Conservation (phyloP, 2,329 filamentous ascomycete species). For the Leptographium lundbergii region DNA sequence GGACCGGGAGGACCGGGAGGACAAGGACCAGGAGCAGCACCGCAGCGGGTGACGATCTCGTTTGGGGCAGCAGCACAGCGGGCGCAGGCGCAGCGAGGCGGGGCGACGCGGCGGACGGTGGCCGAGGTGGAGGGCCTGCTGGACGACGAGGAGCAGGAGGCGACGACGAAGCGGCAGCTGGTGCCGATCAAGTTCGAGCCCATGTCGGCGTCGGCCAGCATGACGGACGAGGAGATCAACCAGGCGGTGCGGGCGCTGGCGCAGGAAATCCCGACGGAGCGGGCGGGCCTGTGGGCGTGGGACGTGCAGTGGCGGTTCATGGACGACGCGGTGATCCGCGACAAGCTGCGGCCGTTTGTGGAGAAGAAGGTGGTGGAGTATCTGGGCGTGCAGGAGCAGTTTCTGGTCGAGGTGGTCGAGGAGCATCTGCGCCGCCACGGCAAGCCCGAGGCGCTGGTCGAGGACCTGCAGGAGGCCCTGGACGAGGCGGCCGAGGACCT, state of each 20-base stretch:
- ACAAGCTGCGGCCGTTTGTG: constrained; percentile 86
- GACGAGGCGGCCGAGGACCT: constrained; percentile 91
- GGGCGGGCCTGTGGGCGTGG: constrained; percentile 84
- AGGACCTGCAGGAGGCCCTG: constrained; percentile 75
- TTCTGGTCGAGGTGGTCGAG: constrained; percentile 86
- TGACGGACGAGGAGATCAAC: constrained; percentile 78
- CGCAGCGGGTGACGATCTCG: constrained; percentile 82
- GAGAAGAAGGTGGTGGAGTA: constrained; percentile 98
- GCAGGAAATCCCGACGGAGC: constrained; percentile 78
- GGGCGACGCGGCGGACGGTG: constrained; percentile 60
- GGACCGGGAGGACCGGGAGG: background rate
- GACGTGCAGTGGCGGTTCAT: constrained; percentile 85
- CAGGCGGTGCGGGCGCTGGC: constrained; percentile 73
- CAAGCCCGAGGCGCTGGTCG: constrained; percentile 66
- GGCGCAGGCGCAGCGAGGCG: constrained; percentile 41
- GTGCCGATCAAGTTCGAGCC: constrained; percentile 75
- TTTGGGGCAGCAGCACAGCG: constrained; percentile 79
- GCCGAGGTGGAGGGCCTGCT: constrained; percentile 89
- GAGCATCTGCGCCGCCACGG: constrained; percentile 68
- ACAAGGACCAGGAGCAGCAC: constrained; percentile 18
- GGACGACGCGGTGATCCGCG: constrained; percentile 65
- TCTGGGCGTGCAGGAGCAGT: constrained; percentile 88
- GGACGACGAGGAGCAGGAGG: constrained; percentile 84
- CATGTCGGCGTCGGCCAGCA: constrained; percentile 48
- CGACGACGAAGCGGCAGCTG: constrained; percentile 54